Conservation (phyloP, 1,139 yeast species). For the Taiozyma sp. region DNA sequence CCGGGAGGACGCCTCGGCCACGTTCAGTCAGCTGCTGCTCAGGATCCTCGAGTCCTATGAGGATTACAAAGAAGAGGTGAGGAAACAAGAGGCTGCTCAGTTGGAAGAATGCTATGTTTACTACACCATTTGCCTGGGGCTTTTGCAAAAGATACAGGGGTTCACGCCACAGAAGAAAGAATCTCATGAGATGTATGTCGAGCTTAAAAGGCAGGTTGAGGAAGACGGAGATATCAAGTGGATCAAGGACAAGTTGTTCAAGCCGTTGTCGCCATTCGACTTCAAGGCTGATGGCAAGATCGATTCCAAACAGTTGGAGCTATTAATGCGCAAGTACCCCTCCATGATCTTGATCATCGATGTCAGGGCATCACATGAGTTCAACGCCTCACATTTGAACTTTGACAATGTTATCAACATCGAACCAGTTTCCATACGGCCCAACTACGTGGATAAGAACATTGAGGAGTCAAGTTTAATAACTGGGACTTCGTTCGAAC, state of each 20-base stretch:
- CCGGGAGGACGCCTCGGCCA: background rate
- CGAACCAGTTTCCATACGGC: slow-evolving; percentile 57
- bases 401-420: slow-evolving; percentile 56
- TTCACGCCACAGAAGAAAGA: background rate
- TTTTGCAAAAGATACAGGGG: background rate
- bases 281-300: slow-evolving; percentile 10
- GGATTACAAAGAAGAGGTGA: background rate
- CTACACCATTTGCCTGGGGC: background rate
- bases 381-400: slow-evolving; percentile 55
- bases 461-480: slow-evolving; percentile 54
- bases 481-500: slow-evolving; percentile 50
- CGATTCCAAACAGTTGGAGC: slow-evolving; percentile 8
- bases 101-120: background rate
- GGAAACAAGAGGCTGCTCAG: background rate
- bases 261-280: slow-evolving; percentile 9
- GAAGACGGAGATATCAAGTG: background rate
- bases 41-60: background rate
- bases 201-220: background rate
- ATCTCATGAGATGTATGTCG: background rate
- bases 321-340: slow-evolving; percentile 17
- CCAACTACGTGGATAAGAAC: slow-evolving; percentile 49
- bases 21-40: background rate
- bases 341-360: slow-evolving; percentile 52
- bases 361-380: slow-evolving; percentile 55
- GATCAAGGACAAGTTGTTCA: background rate